Evolutionary conservation across 805 yeast genomes (phyloP), one percentile per base, ranked within the genome.

Genomic region (Yarrowia yakushimensis): DNA sequence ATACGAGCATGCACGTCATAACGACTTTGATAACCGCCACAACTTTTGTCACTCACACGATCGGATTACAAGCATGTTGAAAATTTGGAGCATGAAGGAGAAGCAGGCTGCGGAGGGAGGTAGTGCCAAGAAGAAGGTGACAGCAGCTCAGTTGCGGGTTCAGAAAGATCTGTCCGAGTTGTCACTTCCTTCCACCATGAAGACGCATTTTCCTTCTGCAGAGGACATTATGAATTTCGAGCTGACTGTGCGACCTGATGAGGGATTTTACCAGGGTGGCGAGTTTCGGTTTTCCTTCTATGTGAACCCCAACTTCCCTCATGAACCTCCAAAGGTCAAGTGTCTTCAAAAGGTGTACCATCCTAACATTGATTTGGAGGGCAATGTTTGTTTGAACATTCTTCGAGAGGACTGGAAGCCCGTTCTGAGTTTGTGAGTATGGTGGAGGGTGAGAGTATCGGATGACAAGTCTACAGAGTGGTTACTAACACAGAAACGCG

Each of bases 351-450:
- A 80, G 70, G 88, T 93, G 5, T 93, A 88, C 74, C 99, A 93
- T 72, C 99, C 99, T 12, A 93, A 93, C 70, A 93, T 93, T 66
- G 97, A 93, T 72, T 71, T 83, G 20, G 87, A 88, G 45, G 98
- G 98, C 0, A 93, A 91, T 70, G 88, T 93, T 6, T 93, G 99
- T 71, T 79, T 93, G 65, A 93, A 93, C 71, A 92, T 93, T 34
- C 78, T 93, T 64, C 78, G 98, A 67, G 97, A 92, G 72, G 98
- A 93, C 72, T 93, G 99, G 99, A 85, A 91, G 28, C 98, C 99
- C 0, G 96, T 91, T 0, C 78, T 93, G 67, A 88, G 87, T 64
- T 76, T 93, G 70, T 67, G 63, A 33, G 72, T 63, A 23, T 8
- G 4, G 12, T 8, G n/a, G n/a, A n/a, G n/a, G n/a, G n/a, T n/a